Conservation (phyloP, 805 yeast species). For the Kodamaea jinghongensis region DNA sequence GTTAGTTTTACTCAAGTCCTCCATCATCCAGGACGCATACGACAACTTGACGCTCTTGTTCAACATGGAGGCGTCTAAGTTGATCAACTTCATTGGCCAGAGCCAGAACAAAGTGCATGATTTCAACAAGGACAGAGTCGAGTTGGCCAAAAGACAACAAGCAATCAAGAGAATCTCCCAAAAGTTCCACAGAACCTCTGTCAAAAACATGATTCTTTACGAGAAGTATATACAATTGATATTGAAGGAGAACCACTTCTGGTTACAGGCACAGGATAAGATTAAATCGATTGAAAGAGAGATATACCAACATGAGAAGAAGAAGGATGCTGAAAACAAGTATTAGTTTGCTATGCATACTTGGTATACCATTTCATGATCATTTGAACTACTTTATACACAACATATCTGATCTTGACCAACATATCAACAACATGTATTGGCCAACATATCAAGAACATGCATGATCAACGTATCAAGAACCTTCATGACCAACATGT, state of each 20-base stretch:
- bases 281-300: constrained; percentile 7
- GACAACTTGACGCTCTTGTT: constrained; percentile 21
- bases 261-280: constrained; percentile 23
- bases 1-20: constrained; percentile 21
- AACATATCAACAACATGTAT: no score
- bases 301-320: background rate
- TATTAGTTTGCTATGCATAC: constrained; percentile 1
- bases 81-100: constrained; percentile 18
- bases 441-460: no score
- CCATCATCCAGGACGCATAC: constrained; percentile 20
- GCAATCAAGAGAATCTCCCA: constrained; percentile 16
- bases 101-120: constrained; percentile 18
- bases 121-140: constrained; percentile 11
- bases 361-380: no score
- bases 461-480: no score
- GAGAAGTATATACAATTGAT: constrained; percentile 25
- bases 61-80: constrained; percentile 18
- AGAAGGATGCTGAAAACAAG: constrained; percentile 4
- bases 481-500: no score
- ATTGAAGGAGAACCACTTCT: constrained; percentile 23
- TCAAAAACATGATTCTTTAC: constrained; percentile 29
- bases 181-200: constrained; percentile 20
- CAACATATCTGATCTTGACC: no score
- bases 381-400: no score
- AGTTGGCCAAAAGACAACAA: constrained; percentile 8